Base-by-base conservation (phyloP, 768 basidiomycete genomes). In the Russula ochroleuca region DNA sequence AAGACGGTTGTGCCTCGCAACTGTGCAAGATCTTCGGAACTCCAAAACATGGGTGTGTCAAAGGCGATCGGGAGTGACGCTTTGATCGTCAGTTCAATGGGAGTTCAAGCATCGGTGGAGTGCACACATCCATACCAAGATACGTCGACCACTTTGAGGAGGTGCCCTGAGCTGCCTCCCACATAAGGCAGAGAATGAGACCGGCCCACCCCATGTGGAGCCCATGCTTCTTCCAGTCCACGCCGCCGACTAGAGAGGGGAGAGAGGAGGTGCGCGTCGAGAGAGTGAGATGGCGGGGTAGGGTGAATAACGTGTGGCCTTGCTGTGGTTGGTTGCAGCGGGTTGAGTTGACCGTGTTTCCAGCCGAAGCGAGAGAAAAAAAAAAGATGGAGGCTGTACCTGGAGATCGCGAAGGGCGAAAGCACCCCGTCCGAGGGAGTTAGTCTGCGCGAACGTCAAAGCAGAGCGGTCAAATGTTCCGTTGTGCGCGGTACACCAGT, bases 41-140 rank as follows among this genome's bases (percentile, higher is more conserved):
- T 76, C 97, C 97, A 98, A 71, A 98, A 95, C 91, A 99, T 98
- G 0, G 94, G 92, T 0, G 94, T 95, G 68, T 88, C 81, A 71
- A 98, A 98, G 14, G 68, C 64, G 14, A 70, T 77, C 0, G 95
- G 95, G 64, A 98, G 79, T 17, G 80, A 81, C 31, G 74, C 90
- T 90, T 64, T 48, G 40, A 43, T 41, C 35, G 17, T 41, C 25
- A 28, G 15, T 17, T 23, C 37, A 55, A 31, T 37, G 21, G 31
- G 25, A 11, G 47, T 25, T n/a, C 28, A 51, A 5, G 33, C 6
- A 38, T 21, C 31, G 8, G 40, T 47, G 17, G 17, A 25, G 28
- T 43, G 37, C 19, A 19, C 23, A 17, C 13, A 15, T 15, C 74
- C 83, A 52, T 61, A 91, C 91, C 76, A 14, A 95, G 78, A 75